phyloP scores from a whole-genome alignment of 1,284 basidiomycete species.

The Grifola frondosa region DNA sequence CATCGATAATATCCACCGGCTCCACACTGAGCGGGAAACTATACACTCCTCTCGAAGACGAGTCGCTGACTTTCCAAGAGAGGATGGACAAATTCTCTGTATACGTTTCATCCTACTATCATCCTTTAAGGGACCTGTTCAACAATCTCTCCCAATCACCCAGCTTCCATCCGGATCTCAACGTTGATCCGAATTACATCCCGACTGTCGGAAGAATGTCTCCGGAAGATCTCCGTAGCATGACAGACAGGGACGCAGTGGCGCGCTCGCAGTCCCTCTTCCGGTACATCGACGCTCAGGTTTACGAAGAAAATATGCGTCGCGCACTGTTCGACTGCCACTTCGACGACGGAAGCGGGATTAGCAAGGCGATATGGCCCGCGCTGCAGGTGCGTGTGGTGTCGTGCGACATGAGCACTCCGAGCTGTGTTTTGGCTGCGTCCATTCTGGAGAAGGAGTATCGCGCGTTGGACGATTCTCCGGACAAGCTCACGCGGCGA shows the following conservation, averaged over 20 bases:
- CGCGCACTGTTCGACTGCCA: slow-evolving; percentile 16
- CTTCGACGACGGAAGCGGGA: slow-evolving; percentile 5
- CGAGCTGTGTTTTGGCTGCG: slow-evolving; percentile 13
- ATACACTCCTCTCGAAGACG: slow-evolving; percentile 4
- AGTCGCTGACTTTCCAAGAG: slow-evolving; percentile 4
- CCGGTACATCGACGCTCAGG: slow-evolving; percentile 4
- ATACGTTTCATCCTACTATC: slow-evolving; percentile 16
- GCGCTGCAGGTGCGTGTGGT: slow-evolving; percentile 12
- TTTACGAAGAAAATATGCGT: slow-evolving; percentile 13
- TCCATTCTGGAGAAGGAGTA: slow-evolving; percentile 7
- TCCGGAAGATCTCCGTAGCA: slow-evolving; percentile 10
- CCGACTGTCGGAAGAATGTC: slow-evolving; percentile 17
- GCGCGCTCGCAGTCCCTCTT: slow-evolving; percentile 14
- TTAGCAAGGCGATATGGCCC: slow-evolving; percentile 14
- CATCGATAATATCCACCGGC: too few species aligned
- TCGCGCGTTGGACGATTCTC: slow-evolving; percentile 1
- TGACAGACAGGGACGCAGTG: slow-evolving; percentile 8
- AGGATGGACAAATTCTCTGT: slow-evolving; percentile 8
- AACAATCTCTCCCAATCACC: slow-evolving; percentile 1
- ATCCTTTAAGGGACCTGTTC: slow-evolving; percentile 10
- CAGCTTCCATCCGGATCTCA: slow-evolving; percentile 5
- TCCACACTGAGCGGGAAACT: slow-evolving; percentile 1
- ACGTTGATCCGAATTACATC: slow-evolving; percentile 3
- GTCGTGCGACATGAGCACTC: slow-evolving; percentile 20
- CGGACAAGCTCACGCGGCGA: slow-evolving; percentile 7